These are phyloP conservation scores for Gossypium ekmanianum DNA, from an alignment of 345 rosid genomes.

Conservation along the genomic window DNA sequence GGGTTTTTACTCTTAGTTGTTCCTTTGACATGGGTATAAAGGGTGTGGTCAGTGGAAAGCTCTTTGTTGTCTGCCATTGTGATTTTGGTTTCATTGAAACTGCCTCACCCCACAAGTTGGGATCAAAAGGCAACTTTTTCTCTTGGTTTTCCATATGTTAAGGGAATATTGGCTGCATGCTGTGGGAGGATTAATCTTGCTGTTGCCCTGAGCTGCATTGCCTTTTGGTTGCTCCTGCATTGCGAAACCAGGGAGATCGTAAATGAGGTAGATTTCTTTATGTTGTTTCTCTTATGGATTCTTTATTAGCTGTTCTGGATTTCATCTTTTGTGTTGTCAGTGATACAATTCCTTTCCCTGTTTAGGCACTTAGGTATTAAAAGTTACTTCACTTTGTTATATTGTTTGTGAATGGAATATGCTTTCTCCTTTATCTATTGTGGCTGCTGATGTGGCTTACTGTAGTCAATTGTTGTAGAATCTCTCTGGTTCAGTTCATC, in stretches of 20 bases:
- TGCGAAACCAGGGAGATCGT: conserved; percentile 23
- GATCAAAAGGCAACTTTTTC: conserved; percentile 20
- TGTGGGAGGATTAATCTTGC: conserved; percentile 24
- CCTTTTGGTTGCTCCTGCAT: conserved; percentile 31
- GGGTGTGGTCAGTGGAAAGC: conserved; percentile 37
- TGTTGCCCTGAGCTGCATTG: conserved; percentile 26
- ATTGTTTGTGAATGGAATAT: conserved; percentile 9
- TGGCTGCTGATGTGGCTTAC: conserved; percentile 19
- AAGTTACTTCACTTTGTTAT: background rate
- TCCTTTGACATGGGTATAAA: conserved; percentile 38
- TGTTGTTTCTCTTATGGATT: conserved; percentile 10
- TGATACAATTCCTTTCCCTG: conserved; percentile 13
- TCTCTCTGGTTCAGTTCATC: conserved; percentile 18
- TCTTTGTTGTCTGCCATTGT: conserved; percentile 26
- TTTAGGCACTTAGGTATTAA: background rate
- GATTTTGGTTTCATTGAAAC: conserved; percentile 28
- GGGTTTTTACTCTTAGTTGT: conserved; percentile 32
- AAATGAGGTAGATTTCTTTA: conserved; percentile 37
- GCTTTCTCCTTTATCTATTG: conserved; percentile 9
- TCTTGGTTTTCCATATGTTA: conserved; percentile 20
- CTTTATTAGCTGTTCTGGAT: conserved; percentile 10
- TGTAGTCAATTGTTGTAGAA: conserved; percentile 17
- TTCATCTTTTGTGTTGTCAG: background rate
- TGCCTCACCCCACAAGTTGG: conserved; percentile 22
- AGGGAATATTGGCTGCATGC: conserved; percentile 25